phyloP scores from a whole-genome alignment of 2,329 filamentous ascomycete species.

The Colletotrichum scovillei region DNA sequence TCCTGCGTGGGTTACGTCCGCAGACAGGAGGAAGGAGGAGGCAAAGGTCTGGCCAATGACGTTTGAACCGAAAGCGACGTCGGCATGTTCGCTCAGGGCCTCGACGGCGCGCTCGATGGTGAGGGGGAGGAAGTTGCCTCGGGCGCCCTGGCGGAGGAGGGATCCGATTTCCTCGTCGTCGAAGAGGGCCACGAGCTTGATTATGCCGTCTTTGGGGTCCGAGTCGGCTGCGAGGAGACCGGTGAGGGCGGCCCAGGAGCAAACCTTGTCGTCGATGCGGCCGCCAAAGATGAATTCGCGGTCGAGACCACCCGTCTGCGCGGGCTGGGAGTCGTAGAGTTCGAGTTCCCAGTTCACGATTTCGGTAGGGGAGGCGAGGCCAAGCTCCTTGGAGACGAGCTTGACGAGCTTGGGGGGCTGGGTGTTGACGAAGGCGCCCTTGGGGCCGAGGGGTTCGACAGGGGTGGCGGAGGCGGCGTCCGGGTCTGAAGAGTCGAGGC shows the following conservation, averaged over 20 bases:
- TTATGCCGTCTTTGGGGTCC: constrained; percentile 69
- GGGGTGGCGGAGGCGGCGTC: constrained; percentile 42
- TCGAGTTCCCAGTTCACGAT: constrained; percentile 98
- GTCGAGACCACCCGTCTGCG: constrained; percentile 84
- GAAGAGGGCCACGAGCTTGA: constrained; percentile 94
- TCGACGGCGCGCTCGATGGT: constrained; percentile 86
- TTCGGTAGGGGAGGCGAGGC: constrained; percentile 74
- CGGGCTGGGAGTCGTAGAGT: constrained; percentile 90
- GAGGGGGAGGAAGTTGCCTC: constrained; percentile 86
- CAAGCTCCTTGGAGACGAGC: constrained; percentile 83
- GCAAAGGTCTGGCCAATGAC: constrained; percentile 86
- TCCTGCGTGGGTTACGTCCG: constrained; percentile 92
- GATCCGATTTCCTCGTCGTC: constrained; percentile 98
- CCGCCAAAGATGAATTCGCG: constrained; percentile 96
- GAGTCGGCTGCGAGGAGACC: constrained; percentile 78
- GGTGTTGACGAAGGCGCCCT: constrained; percentile 80
- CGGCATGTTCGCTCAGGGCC: constrained; percentile 64
- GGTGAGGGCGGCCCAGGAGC: constrained; percentile 90
- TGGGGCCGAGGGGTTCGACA: constrained; percentile 64
- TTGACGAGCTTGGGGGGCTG: constrained; percentile 89
- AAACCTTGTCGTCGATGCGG: constrained; percentile 97
- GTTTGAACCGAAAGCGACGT: constrained; percentile 63
- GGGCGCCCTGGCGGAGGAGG: constrained; percentile 87
- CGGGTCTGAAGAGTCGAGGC: constrained; percentile 76
- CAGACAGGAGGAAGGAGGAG: constrained; percentile 90